phyloP scores from a whole-genome alignment of 2,329 filamentous ascomycete genomes.

The Fusarium musae region DNA sequence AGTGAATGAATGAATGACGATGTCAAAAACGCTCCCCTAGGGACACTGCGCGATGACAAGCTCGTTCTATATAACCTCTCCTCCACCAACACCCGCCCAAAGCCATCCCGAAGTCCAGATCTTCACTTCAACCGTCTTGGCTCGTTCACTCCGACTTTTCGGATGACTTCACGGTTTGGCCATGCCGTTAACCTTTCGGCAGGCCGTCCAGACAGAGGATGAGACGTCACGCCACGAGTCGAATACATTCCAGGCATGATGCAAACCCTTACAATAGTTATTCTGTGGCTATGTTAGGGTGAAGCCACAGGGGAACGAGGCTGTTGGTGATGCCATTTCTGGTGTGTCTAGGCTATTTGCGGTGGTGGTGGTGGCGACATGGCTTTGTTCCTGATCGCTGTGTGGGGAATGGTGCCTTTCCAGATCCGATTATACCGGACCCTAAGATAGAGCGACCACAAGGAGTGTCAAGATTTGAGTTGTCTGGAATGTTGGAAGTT shows the following conservation, averaged over 20 bases:
- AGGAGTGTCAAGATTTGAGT: not conserved
- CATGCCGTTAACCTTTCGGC: conserved; percentile 24
- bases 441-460: rapidly evolving
- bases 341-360: not conserved
- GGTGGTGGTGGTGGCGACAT: conserved; percentile 13
- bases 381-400: conserved; percentile 19
- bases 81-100: not conserved
- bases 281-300: not conserved
- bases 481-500: conserved; percentile 3
- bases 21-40: not conserved
- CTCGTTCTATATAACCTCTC: conserved; percentile 20
- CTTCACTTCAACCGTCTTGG: not conserved
- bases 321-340: conserved; percentile 2
- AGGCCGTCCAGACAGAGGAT: not conserved
- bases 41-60: not conserved
- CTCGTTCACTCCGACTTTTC: not conserved
- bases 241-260: conserved; percentile 16
- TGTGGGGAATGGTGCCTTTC: not conserved
- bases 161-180: not conserved
- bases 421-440: not conserved
- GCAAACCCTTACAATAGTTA: conserved; percentile 1
- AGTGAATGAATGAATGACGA: conserved; percentile 14
- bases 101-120: not conserved
- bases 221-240: conserved; percentile 1
- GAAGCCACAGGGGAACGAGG: conserved; percentile 1